Percentiles rank a stretch among this genome's conserved stretches.
These are phyloP conservation scores for Boletales sp. DNA, from an alignment of 768 basidiomycete genomes.

Conservation along the genomic window DNA sequence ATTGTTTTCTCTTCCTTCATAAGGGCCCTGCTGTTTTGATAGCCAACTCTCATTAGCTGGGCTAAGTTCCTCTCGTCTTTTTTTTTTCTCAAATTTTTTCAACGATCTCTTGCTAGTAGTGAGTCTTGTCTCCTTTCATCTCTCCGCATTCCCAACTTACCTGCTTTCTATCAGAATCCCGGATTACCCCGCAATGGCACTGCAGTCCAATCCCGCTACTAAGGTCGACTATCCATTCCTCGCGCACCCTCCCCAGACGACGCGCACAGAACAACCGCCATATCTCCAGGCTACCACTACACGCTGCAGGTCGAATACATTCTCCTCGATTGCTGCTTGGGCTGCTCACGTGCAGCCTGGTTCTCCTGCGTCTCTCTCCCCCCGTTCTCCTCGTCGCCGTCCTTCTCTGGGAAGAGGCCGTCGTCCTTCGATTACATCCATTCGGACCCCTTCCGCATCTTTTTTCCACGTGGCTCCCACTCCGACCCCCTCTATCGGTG, in stretches of 20 bases:
- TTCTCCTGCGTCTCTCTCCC: constrained; percentile 48
- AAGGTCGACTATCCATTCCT: constrained; percentile 40
- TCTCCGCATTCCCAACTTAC: constrained; percentile 3
- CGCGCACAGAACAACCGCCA: constrained; percentile 30
- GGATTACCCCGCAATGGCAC: constrained; percentile 12
- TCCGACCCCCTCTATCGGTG: constrained; percentile 43
- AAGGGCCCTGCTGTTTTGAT: constrained; percentile 6
- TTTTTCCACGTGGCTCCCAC: constrained; percentile 44
- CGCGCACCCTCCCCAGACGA: constrained; percentile 39
- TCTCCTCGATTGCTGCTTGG: constrained; percentile 56
- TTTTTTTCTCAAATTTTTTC: neutral
- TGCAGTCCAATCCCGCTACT: constrained; percentile 4
- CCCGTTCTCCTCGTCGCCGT: constrained; percentile 38
- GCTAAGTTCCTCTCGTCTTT: constrained; percentile 15
- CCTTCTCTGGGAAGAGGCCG: constrained; percentile 29
- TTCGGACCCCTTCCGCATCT: constrained; percentile 41
- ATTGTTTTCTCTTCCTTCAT: constrained; percentile 23
- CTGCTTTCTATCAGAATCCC: constrained; percentile 2
- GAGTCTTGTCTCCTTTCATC: neutral
- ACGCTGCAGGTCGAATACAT: constrained; percentile 41
- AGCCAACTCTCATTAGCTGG: constrained; percentile 5
- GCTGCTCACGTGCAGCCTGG: constrained; percentile 66
- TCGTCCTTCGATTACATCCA: constrained; percentile 37
- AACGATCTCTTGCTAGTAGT: neutral
- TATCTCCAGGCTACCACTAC: constrained; percentile 21